Evolutionary conservation across 805 yeast species (phyloP), one percentile per base, ranked within the genome.

Genomic region (Saturnispora hagleri): DNA sequence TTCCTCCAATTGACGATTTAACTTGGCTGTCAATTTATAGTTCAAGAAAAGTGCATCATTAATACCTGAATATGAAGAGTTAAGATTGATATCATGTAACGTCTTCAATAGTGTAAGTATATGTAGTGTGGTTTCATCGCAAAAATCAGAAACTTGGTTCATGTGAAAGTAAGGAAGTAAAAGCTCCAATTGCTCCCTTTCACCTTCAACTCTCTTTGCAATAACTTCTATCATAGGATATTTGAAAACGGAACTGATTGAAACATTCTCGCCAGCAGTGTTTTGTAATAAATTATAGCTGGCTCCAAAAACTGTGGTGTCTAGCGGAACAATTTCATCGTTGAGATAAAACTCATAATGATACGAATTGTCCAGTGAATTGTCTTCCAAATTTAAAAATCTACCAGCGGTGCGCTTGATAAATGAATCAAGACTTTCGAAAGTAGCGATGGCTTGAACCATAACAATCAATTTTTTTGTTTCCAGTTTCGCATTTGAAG

Each of bases 1-100:
- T 56, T 91, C 97, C 59, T 90, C 97, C 43, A 91, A 67, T 66
- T 90, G 97, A 47, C 95, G 72, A 52, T 86, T 84, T 50, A 93
- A 70, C 64, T 90, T 91, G 0, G 95, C 95, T 6, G 95, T 83
- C 18, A 91, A 65, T 60, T 89, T 89, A 67, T 88, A 80, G 62
- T 87, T 89, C 58, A 82, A 69, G 60, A 89, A 90, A 12, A 63
- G 43, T 0, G 68, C 54, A 38, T 55, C 53, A 9, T 52, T 41
- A 9, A 51, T 47, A 7, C 17, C 49, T 9, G 38, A 43, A 8
- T 26, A 31, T 15, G 15, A 5, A n/a, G 55, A 53, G 4, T 52
- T 57, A 17, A 54, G 52, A 48, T 73, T 74, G 57, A 77, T 64
- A 12, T 64, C 69, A 56, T 73, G 73, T 22, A 82, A 62, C 2